A percentile compares a stretch with the other conserved stretches of the same genome.
Evolutionary conservation across 2,329 filamentous ascomycete genomes (phyloP).

Genomic region (Exophiala mesophila): DNA sequence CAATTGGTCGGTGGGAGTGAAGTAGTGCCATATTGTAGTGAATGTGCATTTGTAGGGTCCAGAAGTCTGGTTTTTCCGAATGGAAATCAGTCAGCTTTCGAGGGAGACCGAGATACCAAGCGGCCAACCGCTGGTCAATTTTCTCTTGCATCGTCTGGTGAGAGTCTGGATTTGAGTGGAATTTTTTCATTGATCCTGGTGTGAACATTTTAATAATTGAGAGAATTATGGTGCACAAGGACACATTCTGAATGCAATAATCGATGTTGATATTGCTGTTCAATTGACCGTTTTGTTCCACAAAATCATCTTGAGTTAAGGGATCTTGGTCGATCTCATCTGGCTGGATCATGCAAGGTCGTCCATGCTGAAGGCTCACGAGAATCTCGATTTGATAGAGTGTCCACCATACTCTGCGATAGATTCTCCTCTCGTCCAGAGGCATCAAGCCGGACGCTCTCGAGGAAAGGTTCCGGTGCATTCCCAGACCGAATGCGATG

Average conservation of each 20-base stretch:
- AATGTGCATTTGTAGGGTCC: constrained; percentile 8
- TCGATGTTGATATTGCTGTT: constrained; percentile 41
- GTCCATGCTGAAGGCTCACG: constrained; percentile 45
- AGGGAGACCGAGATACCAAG: constrained; percentile 5
- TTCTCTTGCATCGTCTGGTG: neutral
- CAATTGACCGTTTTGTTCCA: constrained; percentile 46
- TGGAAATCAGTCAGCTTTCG: neutral
- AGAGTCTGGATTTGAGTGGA: neutral
- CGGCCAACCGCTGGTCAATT: constrained; percentile 2
- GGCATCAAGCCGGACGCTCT: constrained; percentile 33
- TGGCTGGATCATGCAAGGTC: constrained; percentile 48
- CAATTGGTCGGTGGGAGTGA: constrained; percentile 5
- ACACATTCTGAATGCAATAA: constrained; percentile 46
- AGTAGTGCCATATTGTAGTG: constrained; percentile 13
- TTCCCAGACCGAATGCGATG: constrained; percentile 51
- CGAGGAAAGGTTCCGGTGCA: constrained; percentile 44
- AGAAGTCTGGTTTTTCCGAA: constrained; percentile 2
- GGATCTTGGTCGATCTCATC: constrained; percentile 30
- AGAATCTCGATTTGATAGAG: constrained; percentile 42
- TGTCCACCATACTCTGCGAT: constrained; percentile 42
- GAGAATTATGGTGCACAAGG: constrained; percentile 46
- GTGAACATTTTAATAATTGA: constrained; percentile 27
- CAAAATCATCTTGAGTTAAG: constrained; percentile 45
- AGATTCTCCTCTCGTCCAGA: constrained; percentile 39
- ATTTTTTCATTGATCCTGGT: constrained; percentile 2